Conservation (phyloP, 2,329 filamentous ascomycete genomes). For the Domatiomyces catenatus region DNA sequence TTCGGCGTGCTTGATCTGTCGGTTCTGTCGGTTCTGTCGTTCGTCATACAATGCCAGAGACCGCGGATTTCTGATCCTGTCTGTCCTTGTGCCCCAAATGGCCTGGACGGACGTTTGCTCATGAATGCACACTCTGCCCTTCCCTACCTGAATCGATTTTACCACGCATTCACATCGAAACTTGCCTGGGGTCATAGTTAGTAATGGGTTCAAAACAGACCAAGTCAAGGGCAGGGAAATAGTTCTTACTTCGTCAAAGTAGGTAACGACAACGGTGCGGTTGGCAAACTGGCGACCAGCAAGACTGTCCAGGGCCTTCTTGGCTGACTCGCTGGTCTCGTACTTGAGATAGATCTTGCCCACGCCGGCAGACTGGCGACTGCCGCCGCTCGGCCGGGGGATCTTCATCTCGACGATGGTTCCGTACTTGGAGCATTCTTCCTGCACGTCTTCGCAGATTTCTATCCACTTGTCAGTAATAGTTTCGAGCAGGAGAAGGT, state of each 20-base stretch:
- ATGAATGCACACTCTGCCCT: background rate
- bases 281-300: conserved; percentile 93
- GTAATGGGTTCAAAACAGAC: conserved; percentile 17
- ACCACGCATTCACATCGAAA: conserved; percentile 86
- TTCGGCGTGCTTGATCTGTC: background rate
- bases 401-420: conserved; percentile 78
- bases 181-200: conserved; percentile 51
- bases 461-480: conserved; percentile 44
- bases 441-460: conserved; percentile 86
- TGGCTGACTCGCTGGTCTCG: conserved; percentile 58
- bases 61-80: background rate
- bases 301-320: conserved; percentile 73
- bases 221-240: conserved; percentile 15
- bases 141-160: conserved; percentile 18
- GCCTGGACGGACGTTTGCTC: background rate
- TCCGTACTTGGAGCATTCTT: conserved; percentile 88
- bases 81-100: background rate
- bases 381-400: conserved; percentile 68
- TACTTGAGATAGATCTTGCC: conserved; percentile 98
- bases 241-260: conserved; percentile 76
- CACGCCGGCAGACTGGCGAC: conserved; percentile 71
- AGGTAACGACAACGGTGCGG: conserved; percentile 88
- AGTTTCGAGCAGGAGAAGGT: background rate
- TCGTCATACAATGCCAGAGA: background rate
- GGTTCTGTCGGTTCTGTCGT: background rate